Evolutionary conservation across 2,329 filamentous ascomycete genomes (phyloP), one percentile per base, ranked within the genome.

Genomic region (Colletotrichum eleusines): DNA sequence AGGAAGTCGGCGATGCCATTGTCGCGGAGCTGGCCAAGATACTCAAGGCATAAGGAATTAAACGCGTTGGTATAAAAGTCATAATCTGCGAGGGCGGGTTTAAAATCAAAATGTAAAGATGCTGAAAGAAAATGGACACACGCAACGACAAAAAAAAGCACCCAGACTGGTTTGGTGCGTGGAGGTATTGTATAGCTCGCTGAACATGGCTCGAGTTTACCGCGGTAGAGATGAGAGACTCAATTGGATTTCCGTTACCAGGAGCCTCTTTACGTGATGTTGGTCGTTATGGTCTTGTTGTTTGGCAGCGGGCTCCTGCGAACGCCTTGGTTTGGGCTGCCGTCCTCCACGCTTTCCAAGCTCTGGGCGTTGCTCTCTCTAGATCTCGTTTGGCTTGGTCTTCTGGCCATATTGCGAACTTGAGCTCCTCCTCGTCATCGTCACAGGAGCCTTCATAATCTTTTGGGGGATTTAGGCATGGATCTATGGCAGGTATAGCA

Each of bases 11-110:
- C 72, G 92, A 97, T 81, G 93, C 93, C 2, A 86, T 96, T 74
- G 91, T 89, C 2, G 87, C 87, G 58, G 91, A 97, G 85, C 83
- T 97, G 69, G 86, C 88, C 80, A 89, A 89, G 80, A 82, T 94
- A 61, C 85, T 96, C 76, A 86, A 87, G 81, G 80, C 73, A 23
- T 77, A 2, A 38, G 31, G 6, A 5, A 23, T 23, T 14, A 4
- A 23, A 28, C 48, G 26, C 20, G 4, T 12, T 12, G 3, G n/a
- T n/a, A 6, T n/a, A 44, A 44, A 20, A 44, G n/a, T 3, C 20
- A 3, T 46, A n/a, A 23, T 55, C 20, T 12, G 31, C 31, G 33
- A 23, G 18, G 33, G 31, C 20, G 31, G 51, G n/a, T 23, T 23
- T 20, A 11, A 23, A 16, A 31, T 11, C 20, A 14, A 35, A 35